phyloP scores from a whole-genome alignment of 2,329 filamentous ascomycete species.

The Sporothrix brasiliensis region DNA sequence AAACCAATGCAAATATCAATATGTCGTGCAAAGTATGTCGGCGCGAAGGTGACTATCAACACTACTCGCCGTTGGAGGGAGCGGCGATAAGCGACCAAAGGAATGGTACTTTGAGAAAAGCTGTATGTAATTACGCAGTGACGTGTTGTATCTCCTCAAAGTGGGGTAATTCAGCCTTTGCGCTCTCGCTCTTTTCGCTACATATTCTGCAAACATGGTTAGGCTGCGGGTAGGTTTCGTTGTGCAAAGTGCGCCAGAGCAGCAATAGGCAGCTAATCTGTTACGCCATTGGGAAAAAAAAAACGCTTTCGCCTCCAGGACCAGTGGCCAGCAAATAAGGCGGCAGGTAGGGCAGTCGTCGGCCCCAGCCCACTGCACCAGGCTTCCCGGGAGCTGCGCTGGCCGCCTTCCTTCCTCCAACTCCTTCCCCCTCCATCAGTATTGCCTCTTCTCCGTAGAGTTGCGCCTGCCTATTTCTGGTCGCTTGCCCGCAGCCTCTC shows the following conservation, averaged over 20 bases:
- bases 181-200: neutral
- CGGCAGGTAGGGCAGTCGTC: neutral
- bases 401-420: constrained; percentile 4
- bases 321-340: neutral
- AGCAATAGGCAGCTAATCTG: constrained; percentile 29
- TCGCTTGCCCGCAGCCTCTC: neutral
- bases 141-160: constrained; percentile 19
- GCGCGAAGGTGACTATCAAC: neutral
- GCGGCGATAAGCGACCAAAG: neutral
- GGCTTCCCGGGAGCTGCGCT: neutral
- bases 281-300: constrained; percentile 25
- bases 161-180: constrained; percentile 8
- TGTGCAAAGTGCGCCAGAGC: constrained; percentile 5
- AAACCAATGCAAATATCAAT: neutral
- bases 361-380: neutral
- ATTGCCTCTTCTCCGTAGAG: neutral
- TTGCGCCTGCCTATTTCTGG: constrained; percentile 15
- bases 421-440: neutral
- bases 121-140: neutral
- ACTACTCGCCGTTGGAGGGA: neutral
- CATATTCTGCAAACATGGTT: constrained; percentile 7
- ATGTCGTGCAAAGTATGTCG: neutral
- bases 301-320: constrained; percentile 20
- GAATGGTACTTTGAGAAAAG: constrained; percentile 3
- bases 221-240: constrained; percentile 15